Conservation (phyloP, 2,329 filamentous ascomycete genomes). For the Pyrenophora seminiperda region DNA sequence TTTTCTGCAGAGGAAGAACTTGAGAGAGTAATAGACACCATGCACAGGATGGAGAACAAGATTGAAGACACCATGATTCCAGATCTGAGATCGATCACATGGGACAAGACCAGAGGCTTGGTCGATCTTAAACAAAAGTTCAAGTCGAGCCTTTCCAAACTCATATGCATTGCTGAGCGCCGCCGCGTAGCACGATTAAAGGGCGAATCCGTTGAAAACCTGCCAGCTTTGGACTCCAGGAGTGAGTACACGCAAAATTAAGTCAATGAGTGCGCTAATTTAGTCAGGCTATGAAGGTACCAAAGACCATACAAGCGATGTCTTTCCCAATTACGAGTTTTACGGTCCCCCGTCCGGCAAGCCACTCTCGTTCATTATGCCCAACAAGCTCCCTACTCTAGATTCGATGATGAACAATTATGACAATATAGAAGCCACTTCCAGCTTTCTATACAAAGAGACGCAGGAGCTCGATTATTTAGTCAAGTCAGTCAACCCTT, state of each 20-base stretch:
- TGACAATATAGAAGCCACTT: conserved; percentile 13
- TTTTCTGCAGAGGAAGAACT: conserved; percentile 41
- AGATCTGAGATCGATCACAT: conserved; percentile 35
- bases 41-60: conserved; percentile 38
- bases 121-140: conserved; percentile 33
- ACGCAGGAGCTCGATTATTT: background rate
- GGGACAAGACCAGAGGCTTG: conserved; percentile 37
- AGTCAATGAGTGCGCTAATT: conserved; percentile 10
- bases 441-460: conserved; percentile 20
- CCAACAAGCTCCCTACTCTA: conserved; percentile 15
- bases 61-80: conserved; percentile 32
- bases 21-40: conserved; percentile 32
- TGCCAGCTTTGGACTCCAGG: conserved; percentile 22
- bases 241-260: conserved; percentile 19
- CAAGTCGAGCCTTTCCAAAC: conserved; percentile 37
- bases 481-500: background rate
- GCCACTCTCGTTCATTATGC: conserved; percentile 20
- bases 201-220: conserved; percentile 28
- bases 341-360: background rate
- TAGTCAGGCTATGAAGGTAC: conserved; percentile 25
- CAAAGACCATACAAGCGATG: conserved; percentile 31
- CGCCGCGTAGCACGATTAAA: conserved; percentile 40
- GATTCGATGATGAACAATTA: conserved; percentile 13
- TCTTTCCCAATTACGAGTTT: conserved; percentile 33
- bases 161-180: conserved; percentile 39